Evolutionary conservation across 768 basidiomycete species (phyloP), one percentile per base, ranked within the genome.

Genomic region (Zangia roseola): DNA sequence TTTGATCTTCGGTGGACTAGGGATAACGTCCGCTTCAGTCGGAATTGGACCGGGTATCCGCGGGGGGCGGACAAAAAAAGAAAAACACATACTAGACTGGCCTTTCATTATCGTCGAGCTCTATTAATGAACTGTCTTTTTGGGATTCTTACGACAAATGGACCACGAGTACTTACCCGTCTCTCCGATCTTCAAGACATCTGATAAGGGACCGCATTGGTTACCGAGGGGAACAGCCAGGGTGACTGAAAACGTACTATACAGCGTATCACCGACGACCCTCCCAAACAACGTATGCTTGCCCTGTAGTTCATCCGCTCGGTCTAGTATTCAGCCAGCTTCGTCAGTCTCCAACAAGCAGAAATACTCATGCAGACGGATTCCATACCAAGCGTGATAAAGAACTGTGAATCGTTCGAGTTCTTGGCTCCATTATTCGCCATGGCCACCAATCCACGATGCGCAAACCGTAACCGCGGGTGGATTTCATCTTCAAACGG

Each of bases 221-320:
- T 36, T 17, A n/a, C n/a, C 14, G 36, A 46, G 4, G n/a, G n/a
- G 23, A 10, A 36, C 6, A 5, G 14, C 26, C 16, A 21, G 24
- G 16, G n/a, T 20, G 8, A 5, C 4, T 12, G 28, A 37, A 13
- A 16, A 76, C 85, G 59, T 67, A 91, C 92, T 95, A 71, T 86
- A 95, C 35, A 95, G 71, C 0, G 92, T 94, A 62, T 94, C 91
- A 5, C 92, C 92, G 13, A 92, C 78, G 44, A 83, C 79, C 40
- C 91, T 79, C n/a, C 94, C 95, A 53, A 97, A 99, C 9, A 97
- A 68, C 0, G 97, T 98, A 60, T 97, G 90, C 64, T 94, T 97
- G 37, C 90, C 91, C 42, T 97, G 88, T 10, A 99, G 72, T 66
- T 94, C 94, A 47, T 95, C 92, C 5, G 94, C 90, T 24, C 89